Base-by-base conservation (phyloP, 176 grass and related monocot genomes). In the Olyra latifolia region DNA sequence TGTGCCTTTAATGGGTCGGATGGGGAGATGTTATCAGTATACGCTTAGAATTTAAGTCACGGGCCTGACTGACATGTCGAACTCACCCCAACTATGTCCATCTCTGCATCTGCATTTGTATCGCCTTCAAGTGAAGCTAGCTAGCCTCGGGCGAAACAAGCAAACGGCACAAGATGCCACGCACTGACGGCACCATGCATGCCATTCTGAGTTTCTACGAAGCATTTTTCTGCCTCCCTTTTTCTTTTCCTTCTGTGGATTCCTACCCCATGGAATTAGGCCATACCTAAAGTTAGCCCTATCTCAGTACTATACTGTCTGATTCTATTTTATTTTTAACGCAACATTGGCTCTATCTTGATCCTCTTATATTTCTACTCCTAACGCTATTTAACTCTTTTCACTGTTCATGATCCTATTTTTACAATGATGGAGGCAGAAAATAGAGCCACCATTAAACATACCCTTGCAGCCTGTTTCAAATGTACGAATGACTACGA, bases 31-130 rank as follows among this genome's bases (percentile, higher is more conserved):
- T 58, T 85, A 84, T 93, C 88, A 91, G 76, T 72, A 68, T 62
- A 88, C 69, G 61, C 86, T 85, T 80, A 44, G 74, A 85, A 89
- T 85, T 86, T 65, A 93, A 93, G 89, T 69, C 77, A 80, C 81
- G 72, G 53, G 52, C 20, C 47, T 70, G 80, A 80, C 47, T 70
- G 80, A 80, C 69, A 87, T 16, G 72, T 39, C 50, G 53, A 20
- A 3, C 11, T n/a, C 56, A 65, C 40, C 62, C n/a, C 75, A n/a
- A n/a, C 29, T 41, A 47, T 46, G 16, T 52, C 11, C 56, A 15
- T 35, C 41, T 38, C 42, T 49, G n/a, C 44, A 35, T 35, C 32
- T 35, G 32, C 32, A 35, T 35, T 35, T 35, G 32, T 35, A 35
- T 74, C 44, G 42, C 38, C 25, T 44, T 89, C 30, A 66, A 76